Evolutionary conservation across 2,329 filamentous ascomycete genomes (phyloP).

Genomic region (Sordariomycetes sp.): DNA sequence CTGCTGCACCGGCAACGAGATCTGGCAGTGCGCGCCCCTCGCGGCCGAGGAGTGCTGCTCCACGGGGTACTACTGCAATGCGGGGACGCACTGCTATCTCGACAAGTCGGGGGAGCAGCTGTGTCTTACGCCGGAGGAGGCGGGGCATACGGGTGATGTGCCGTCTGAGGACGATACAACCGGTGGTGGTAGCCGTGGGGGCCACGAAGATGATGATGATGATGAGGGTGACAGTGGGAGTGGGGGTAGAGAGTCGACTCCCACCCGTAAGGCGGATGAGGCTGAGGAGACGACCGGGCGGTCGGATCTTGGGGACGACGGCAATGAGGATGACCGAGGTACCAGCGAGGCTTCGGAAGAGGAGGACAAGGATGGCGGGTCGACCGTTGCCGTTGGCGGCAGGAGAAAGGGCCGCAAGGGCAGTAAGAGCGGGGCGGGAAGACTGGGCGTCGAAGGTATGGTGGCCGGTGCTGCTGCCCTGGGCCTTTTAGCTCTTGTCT

Average conservation of each 20-base stretch:
- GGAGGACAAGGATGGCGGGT: not conserved
- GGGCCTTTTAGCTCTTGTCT: not conserved
- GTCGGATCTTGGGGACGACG: no score
- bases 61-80: constrained; percentile 9
- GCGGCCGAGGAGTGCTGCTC: constrained; percentile 8
- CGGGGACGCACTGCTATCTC: constrained; percentile 8
- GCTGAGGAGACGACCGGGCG: no score
- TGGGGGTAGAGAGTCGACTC: no score
- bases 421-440: not conserved
- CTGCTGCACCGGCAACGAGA: constrained; percentile 9
- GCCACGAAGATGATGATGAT: not conserved
- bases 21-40: constrained; percentile 9
- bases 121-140: constrained; percentile 4
- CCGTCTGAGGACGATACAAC: constrained; percentile 3
- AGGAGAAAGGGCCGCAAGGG: not conserved
- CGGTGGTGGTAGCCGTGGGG: not conserved
- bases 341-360: not conserved
- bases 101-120: constrained; percentile 2
- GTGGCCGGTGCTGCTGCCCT: not conserved
- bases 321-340: no score
- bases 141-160: not conserved
- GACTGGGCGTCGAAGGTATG: not conserved
- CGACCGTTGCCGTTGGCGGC: not conserved
- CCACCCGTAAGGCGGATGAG: no score
- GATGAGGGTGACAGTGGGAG: not conserved